phyloP scores from a whole-genome alignment of 768 basidiomycete species.

The Lactifluus echinatus region DNA sequence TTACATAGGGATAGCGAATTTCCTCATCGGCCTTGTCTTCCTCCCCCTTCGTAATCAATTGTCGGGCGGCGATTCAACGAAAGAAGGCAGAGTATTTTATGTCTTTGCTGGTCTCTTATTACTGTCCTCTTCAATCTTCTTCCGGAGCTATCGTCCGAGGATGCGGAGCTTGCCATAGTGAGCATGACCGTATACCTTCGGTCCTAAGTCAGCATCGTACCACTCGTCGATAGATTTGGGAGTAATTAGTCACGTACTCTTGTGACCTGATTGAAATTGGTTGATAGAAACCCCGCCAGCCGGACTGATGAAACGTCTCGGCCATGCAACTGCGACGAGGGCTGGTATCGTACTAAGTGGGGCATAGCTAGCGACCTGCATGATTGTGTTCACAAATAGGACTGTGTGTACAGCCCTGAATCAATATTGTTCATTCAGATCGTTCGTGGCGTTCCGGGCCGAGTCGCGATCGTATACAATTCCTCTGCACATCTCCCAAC shows the following conservation, averaged over 20 bases:
- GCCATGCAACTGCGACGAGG: too few species aligned
- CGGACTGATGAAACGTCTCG: too few species aligned
- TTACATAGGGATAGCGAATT: constrained; percentile 69
- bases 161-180: neutral
- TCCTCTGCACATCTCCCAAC: neutral
- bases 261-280: neutral
- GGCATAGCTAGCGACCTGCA: too few species aligned
- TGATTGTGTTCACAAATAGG: too few species aligned
- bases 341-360: too few species aligned
- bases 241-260: neutral
- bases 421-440: too few species aligned
- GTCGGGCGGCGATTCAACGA: constrained; percentile 44
- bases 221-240: neutral
- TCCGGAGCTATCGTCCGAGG: constrained; percentile 25
- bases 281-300: too few species aligned
- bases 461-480: too few species aligned
- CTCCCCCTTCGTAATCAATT: constrained; percentile 74
- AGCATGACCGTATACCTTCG: neutral
- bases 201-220: neutral
- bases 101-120: constrained; percentile 59
- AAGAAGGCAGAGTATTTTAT: constrained; percentile 87
- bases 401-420: too few species aligned
- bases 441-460: too few species aligned
- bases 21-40: constrained; percentile 76
- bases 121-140: constrained; percentile 26